Base-by-base conservation (phyloP, 1,284 basidiomycete species). In the Porogramme epimiltina region DNA sequence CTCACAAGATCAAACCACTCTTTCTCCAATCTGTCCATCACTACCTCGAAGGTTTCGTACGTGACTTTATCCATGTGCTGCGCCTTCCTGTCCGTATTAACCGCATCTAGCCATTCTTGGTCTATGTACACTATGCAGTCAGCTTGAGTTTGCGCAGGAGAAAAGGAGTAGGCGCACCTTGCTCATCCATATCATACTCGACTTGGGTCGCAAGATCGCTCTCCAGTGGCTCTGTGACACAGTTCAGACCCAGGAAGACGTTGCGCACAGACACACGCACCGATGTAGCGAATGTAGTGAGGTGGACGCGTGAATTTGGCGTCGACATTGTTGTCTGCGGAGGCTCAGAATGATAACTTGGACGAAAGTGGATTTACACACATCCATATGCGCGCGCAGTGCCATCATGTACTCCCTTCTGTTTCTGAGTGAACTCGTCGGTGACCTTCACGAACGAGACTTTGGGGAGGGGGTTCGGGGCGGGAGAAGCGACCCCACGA, bases 171-270 rank as follows among this genome's bases (percentile, higher is more conserved):
- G 2, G n/a, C 72, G 47, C 38, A 91, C 93, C 95, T 82, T 98
- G 96, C 68, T 98, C 97, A 66, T 99, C 97, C 95, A 99, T 99
- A 69, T 99, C 97, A 76, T 99, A 99, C 70, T 99, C 97, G 42
- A 98, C 96, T 66, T 96, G 94, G 42, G 85, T 83, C 10, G 90
- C 89, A 25, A 98, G 82, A 58, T 99, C 97, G 47, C 83, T 85
- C 69, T 99, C 96, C 59, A 96, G 78, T 0, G 96, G 96, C 66
- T 98, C 96, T 94, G 45, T 13, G 8, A 2, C 5, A 37, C 8
- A 5, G 34, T 37, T 16, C n/a, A 37, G n/a, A 5, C 16, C n/a
- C 28, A 31, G 15, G 15, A 8, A 8, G 9, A 31, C 28, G 9
- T 8, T 15, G 28, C n/a, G n/a, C n/a, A 31, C 28, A 31, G 28